phyloP scores from a whole-genome alignment of 2,329 filamentous ascomycete genomes.

The Xylariaceae sp. region DNA sequence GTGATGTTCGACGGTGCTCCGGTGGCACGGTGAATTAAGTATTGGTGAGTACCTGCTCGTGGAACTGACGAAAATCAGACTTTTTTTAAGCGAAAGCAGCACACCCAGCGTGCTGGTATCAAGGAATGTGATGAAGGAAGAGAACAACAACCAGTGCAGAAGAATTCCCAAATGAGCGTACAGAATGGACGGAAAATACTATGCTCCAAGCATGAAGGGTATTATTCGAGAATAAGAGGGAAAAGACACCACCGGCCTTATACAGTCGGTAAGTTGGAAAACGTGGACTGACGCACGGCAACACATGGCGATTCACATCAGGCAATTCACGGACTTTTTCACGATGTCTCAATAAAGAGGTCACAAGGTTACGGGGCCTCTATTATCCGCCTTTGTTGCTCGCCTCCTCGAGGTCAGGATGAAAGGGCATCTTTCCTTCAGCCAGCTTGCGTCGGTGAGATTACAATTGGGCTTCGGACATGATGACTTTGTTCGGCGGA shows the following conservation, averaged over 20 bases:
- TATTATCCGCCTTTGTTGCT: conserved; percentile 14
- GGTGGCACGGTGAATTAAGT: background rate
- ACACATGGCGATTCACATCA: background rate
- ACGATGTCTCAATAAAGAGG: conserved; percentile 16
- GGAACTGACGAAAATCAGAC: background rate
- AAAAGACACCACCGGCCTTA: background rate
- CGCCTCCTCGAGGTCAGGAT: background rate
- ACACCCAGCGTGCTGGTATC: conserved; percentile 11
- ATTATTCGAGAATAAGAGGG: conserved; percentile 5
- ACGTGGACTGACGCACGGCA: background rate
- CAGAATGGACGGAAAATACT: conserved; percentile 9
- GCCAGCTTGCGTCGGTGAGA: background rate
- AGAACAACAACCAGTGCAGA: background rate
- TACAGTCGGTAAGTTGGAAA: conserved; percentile 3
- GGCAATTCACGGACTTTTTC: conserved; percentile 22
- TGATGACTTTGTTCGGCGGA: background rate
- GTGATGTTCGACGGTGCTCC: background rate
- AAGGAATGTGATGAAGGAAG: conserved; percentile 8
- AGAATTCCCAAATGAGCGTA: conserved; percentile 14
- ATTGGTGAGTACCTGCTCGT: background rate
- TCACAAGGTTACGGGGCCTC: background rate
- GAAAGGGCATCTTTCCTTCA: conserved; percentile 14
- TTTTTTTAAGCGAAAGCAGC: conserved; percentile 4
- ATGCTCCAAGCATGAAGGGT: conserved; percentile 5
- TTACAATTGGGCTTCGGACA: background rate